Conservation (phyloP, 2,329 filamentous ascomycete species). For the Monosporascus sp. region DNA sequence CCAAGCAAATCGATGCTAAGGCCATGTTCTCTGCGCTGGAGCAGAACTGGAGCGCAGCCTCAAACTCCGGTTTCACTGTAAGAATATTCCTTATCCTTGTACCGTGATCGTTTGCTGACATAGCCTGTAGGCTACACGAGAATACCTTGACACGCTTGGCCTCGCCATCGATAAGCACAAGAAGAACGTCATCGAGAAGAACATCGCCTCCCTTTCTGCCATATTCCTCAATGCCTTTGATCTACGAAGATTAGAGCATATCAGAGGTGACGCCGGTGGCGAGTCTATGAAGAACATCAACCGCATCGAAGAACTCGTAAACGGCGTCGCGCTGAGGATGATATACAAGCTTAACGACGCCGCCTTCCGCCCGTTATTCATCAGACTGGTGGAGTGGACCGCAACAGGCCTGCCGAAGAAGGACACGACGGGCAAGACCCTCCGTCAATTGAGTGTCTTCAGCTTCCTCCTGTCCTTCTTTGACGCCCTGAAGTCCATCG, state of each 20-base stretch:
- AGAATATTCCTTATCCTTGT: slow-evolving; percentile 25
- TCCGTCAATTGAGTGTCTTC: slow-evolving; percentile 73
- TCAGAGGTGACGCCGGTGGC: slow-evolving; percentile 39
- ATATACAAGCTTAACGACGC: slow-evolving; percentile 95
- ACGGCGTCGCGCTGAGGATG: slow-evolving; percentile 76
- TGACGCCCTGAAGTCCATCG: slow-evolving; percentile 81
- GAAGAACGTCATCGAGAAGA: slow-evolving; percentile 74
- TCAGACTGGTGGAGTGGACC: slow-evolving; percentile 79
- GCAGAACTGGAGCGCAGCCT: slow-evolving; percentile 65
- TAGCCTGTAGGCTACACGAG: slow-evolving; percentile 51
- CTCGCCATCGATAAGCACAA: slow-evolving; percentile 69
- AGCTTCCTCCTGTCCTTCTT: slow-evolving; percentile 78
- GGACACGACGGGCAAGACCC: slow-evolving; percentile 50
- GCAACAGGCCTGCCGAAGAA: slow-evolving; percentile 55
- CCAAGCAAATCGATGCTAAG: slow-evolving; percentile 71
- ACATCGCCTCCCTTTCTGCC: slow-evolving; percentile 62
- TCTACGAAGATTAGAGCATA: slow-evolving; percentile 53
- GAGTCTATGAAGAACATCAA: slow-evolving; percentile 43
- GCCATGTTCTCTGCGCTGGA: slow-evolving; percentile 70
- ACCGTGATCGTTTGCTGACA: slow-evolving; percentile 22
- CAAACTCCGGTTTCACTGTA: slow-evolving; percentile 56
- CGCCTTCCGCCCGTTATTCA: slow-evolving; percentile 87
- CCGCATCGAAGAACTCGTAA: slow-evolving; percentile 59
- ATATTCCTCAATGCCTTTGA: slow-evolving; percentile 59
- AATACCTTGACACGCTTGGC: slow-evolving; percentile 65